These are phyloP conservation scores for Leishmania arabica DNA, from an alignment of 208 protist species.

Conservation along the genomic window DNA sequence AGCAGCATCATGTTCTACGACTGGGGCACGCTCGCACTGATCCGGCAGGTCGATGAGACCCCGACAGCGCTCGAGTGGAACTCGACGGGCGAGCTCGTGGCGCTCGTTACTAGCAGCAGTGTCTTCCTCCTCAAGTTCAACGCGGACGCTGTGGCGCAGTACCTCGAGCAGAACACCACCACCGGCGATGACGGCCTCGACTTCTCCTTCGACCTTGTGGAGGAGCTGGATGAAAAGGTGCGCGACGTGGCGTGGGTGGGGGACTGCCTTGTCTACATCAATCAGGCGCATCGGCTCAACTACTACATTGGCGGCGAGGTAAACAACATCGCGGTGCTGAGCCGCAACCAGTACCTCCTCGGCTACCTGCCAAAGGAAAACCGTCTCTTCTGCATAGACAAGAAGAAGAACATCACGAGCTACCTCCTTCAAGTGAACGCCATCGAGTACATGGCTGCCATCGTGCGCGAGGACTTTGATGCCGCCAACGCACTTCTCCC, in stretches of 20 bases:
- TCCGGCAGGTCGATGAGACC: constrained; percentile 96
- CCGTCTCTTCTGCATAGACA: constrained; percentile 96
- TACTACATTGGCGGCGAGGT: constrained; percentile 97
- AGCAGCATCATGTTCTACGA: constrained; percentile 96
- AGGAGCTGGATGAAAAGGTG: constrained; percentile 94
- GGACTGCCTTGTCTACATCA: constrained; percentile 98
- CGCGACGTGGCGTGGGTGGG: constrained; percentile 95
- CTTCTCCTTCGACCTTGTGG: constrained; percentile 95
- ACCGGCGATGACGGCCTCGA: constrained; percentile 95
- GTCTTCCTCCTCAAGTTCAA: constrained; percentile 97
- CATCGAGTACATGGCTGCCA: constrained; percentile 97
- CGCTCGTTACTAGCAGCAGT: constrained; percentile 83
- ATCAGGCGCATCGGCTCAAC: constrained; percentile 92
- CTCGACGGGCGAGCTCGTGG: constrained; percentile 87
- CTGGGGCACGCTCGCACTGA: constrained; percentile 93
- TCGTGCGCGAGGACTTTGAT: constrained; percentile 95
- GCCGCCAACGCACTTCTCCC: constrained; percentile 83
- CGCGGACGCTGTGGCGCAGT: constrained; percentile 69
- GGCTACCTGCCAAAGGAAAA: constrained; percentile 97
- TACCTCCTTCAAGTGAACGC: constrained; percentile 93
- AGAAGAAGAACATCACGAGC: constrained; percentile 90
- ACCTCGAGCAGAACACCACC: constrained; percentile 59
- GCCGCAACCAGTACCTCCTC: constrained; percentile 88
- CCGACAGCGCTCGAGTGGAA: constrained; percentile 94
- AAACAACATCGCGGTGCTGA: constrained; percentile 92